A percentile compares a stretch with the other conserved stretches of the same genome.
Conservation (phyloP, 306 rosid species). For the Spatholobus suberectus region DNA sequence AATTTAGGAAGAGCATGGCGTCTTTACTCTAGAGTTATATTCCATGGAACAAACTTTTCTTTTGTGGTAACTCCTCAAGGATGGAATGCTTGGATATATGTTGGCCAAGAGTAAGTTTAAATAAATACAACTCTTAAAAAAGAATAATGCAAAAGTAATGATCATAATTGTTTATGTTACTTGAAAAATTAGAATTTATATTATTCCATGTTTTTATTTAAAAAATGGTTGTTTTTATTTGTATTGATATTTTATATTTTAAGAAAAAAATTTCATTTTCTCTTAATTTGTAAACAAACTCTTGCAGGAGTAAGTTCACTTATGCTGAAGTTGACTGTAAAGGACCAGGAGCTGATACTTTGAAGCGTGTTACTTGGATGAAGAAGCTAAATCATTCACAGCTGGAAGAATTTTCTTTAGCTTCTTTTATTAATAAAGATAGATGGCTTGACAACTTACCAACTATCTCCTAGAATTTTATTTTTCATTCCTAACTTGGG, state of each 20-base stretch:
- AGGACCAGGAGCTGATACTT: conserved; percentile 43
- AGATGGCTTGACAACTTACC: conserved; percentile 40
- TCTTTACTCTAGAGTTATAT: not conserved
- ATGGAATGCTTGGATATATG: conserved; percentile 50
- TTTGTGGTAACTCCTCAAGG: conserved; percentile 39
- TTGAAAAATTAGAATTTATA: no score
- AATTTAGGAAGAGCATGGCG: conserved; percentile 52
- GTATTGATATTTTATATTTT: no score
- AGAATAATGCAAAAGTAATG: no score
- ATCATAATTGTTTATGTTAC: no score
- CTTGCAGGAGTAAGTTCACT: not conserved
- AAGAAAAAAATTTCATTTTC: no score
- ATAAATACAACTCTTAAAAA: no score
- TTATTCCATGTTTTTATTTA: no score
- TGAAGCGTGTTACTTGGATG: not conserved
- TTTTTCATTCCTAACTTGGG: not conserved
- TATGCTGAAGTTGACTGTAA: conserved; percentile 44
- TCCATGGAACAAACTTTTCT: not conserved
- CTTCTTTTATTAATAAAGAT: conserved; percentile 48
- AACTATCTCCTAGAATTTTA: not conserved
- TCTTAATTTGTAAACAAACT: not conserved
- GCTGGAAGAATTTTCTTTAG: not conserved
- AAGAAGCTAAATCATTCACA: not conserved
- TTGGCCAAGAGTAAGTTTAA: conserved; percentile 43
- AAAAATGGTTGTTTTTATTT: no score